phyloP scores from a whole-genome alignment of 768 basidiomycete species.

The Lactarius deliciosus region DNA sequence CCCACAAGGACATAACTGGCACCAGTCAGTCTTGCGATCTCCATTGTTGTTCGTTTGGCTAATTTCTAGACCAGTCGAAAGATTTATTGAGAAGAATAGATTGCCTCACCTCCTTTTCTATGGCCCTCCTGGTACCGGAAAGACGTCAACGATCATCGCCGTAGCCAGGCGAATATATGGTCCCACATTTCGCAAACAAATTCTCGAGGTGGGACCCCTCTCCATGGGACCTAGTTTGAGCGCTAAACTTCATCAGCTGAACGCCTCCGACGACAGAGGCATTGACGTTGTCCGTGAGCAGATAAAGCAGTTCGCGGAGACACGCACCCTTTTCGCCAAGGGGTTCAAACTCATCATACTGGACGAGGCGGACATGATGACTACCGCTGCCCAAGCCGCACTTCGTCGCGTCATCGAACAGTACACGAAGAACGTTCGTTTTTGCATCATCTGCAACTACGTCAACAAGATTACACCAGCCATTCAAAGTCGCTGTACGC shows the following conservation, averaged over 20 bases:
- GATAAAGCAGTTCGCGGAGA: constrained; percentile 98
- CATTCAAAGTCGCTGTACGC: constrained; percentile 96
- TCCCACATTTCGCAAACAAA: constrained; percentile 79
- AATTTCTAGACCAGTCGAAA: constrained; percentile 64
- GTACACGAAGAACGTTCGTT: constrained; percentile 97
- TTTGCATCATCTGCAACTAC: constrained; percentile 99
- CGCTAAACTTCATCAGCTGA: constrained; percentile 57
- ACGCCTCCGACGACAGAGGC: constrained; percentile 97
- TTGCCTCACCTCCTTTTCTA: constrained; percentile 96
- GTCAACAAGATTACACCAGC: constrained; percentile 99
- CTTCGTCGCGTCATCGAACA: constrained; percentile 97
- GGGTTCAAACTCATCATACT: constrained; percentile 97
- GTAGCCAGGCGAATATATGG: constrained; percentile 96
- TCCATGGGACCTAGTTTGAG: constrained; percentile 3
- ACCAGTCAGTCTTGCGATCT: constrained; percentile 65
- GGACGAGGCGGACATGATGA: constrained; percentile 99
- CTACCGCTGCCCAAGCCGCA: constrained; percentile 93
- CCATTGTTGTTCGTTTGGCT: not conserved
- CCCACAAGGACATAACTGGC: constrained; percentile 90
- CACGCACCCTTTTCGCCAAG: constrained; percentile 85
- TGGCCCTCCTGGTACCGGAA: constrained; percentile 97
- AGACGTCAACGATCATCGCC: constrained; percentile 96
- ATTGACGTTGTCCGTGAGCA: constrained; percentile 99
- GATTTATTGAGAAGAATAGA: constrained; percentile 93
- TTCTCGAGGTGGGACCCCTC: constrained; percentile 70